Evolutionary conservation across 164 flowering plant species (phyloP), one percentile per base, ranked within the genome.

Genomic region (Echeveria elegans): DNA sequence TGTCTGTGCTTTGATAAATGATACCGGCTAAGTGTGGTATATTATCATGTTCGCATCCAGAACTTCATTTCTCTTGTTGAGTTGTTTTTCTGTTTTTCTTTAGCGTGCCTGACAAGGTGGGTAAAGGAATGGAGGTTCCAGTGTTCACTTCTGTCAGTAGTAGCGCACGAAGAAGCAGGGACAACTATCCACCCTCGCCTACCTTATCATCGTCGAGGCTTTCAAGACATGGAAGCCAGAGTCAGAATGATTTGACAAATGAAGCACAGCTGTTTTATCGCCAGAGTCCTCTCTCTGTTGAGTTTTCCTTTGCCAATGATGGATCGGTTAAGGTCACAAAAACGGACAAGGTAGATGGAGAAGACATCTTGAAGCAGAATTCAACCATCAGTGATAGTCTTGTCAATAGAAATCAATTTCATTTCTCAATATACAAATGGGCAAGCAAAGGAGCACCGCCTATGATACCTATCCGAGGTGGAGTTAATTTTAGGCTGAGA

Each of bases 371-470:
- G 29, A 66, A 74, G 68, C 69, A 70, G 19, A 76, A 67, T 68
- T 72, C 58, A 18, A 71, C 50, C 65, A 23, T 48, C 59, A 41
- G 79, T 45, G 71, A 77, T 71, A 74, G 64, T 67, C 28, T 28
- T 43, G 58, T 14, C 10, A 66, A 62, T 32, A 66, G 66, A 50
- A 69, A 56, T 61, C 81, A 80, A 23, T 90, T 89, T 73, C 99
- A 94, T 72, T 91, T 94, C 76, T 94, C 97, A 21, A 88, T 94
- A 68, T 83, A 91, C 78, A 91, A 86, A 72, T 94, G 99, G 99
- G 89, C 87, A 37, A 81, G 82, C 70, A 81, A 79, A 74, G 93
- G 87, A 60, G 82, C 80, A 16, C 88, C 89, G 1, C 31, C 80
- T 15, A 67, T 56, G 32, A 68, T 81, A 73, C 81, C 85, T 59